Base-by-base conservation (phyloP, 257 asterid genomes). In the Dorcoceras hygrometricum region DNA sequence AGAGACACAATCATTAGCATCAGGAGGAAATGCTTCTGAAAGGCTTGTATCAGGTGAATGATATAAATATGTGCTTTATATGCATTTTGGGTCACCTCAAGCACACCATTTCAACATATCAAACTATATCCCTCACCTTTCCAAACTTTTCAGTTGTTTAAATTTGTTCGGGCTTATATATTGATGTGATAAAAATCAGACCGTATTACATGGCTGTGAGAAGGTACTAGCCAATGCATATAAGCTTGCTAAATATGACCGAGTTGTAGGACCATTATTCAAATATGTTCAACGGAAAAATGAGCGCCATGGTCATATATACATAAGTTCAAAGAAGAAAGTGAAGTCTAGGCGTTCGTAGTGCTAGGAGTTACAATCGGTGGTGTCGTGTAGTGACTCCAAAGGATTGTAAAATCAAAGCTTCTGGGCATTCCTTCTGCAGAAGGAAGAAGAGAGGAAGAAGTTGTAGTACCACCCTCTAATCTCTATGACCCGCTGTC, bases 1-100 rank as follows among this genome's bases (percentile, higher is more conserved):
- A 39, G 11, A 59, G 53, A 34, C 63, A 24, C 24, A 59, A 29
- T 56, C 63, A 55, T 24, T 51, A 36, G 59, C 54, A 51, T 19
- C 26, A 57, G 18, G 18, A 26, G 56, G 65, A 25, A 74, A 66
- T 63, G 28, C 61, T 29, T 66, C 67, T 51, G 28, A 69, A 65
- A 31, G 73, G 67, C 36, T 23, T 39, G 23, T 59, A 56, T 12
- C 62, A 54, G 65, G 39, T 63, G 46, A 34, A 8, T 34, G 25
- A 74, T 56, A 48, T 54, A 6, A 23, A 61, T 48, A 63, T 60
- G 71, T 63, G 46, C 46, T 57, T 23, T 70, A 51, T 34, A 58
- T 39, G 51, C 26, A 23, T 43, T 56, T 64, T 69, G 56, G 48
- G 36, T 67, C 28, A 53, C 57, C 58, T 58, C 32, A 57, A 12